Conservation (phyloP, 441 rosid genomes). For the Kokia cookei region DNA sequence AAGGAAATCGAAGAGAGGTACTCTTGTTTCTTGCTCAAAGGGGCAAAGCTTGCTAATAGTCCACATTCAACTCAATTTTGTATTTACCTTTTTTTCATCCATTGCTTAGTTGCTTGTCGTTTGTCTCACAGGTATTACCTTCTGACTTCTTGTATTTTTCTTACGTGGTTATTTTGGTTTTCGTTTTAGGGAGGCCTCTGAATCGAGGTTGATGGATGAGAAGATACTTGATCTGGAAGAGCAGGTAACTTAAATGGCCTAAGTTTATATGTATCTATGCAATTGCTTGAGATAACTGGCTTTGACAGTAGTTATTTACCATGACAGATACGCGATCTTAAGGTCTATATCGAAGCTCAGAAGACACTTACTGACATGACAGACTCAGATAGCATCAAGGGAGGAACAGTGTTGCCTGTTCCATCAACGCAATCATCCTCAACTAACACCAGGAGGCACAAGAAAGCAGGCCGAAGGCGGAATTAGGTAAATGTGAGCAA, state of each 20-base stretch:
- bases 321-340: constrained; percentile 72
- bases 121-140: neutral
- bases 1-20: constrained; percentile 85
- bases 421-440: constrained; percentile 48
- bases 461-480: constrained; percentile 46
- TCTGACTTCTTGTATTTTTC: neutral
- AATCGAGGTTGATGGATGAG: constrained; percentile 43
- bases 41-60: neutral
- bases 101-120: neutral
- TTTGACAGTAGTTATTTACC: neutral
- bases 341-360: constrained; percentile 70
- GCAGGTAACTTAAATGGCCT: constrained; percentile 40
- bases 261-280: neutral
- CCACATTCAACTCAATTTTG: neutral
- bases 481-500: constrained; percentile 14
- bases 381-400: neutral
- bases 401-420: constrained; percentile 57
- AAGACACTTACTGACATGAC: constrained; percentile 34
- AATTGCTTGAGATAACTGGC: constrained; percentile 2
- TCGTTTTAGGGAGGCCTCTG: constrained; percentile 38
- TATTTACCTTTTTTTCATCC: neutral
- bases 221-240: constrained; percentile 70
- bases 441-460: constrained; percentile 31
- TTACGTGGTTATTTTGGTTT: neutral
- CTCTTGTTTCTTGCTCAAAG: neutral